Conservation (phyloP, 2,329 filamentous ascomycete genomes). For the Pseudogymnoascus sp. region DNA sequence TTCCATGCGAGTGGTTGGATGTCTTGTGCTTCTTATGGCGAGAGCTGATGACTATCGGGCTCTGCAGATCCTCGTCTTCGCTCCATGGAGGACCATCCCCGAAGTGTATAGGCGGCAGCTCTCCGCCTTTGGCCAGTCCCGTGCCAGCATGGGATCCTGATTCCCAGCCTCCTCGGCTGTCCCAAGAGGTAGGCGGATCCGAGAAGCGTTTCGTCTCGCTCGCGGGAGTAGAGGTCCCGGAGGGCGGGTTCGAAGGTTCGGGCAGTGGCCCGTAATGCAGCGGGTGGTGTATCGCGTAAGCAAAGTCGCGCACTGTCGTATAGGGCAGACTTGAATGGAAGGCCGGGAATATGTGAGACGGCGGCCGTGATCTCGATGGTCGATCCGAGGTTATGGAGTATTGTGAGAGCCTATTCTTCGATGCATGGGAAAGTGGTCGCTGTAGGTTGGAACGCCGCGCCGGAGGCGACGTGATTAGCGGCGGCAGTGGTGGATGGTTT, state of each 20-base stretch:
- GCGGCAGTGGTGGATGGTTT: constrained; percentile 47
- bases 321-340: constrained; percentile 83
- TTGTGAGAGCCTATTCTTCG: constrained; percentile 75
- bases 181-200: constrained; percentile 71
- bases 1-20: constrained; percentile 42
- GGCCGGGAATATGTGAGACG: constrained; percentile 72
- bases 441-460: constrained; percentile 52
- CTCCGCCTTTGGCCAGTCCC: constrained; percentile 55
- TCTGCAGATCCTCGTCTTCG: constrained; percentile 91
- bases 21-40: constrained; percentile 83
- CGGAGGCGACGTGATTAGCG: constrained; percentile 49
- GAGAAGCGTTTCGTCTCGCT: constrained; percentile 74
- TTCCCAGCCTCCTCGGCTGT: constrained; percentile 57
- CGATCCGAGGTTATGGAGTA: constrained; percentile 64
- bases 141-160: constrained; percentile 33
- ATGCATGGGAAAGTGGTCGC: constrained; percentile 67
- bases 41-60: constrained; percentile 75
- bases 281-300: constrained; percentile 74
- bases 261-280: constrained; percentile 91
- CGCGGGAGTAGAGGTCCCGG: constrained; percentile 74
- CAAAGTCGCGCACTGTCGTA: constrained; percentile 91
- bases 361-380: constrained; percentile 65
- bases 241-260: constrained; percentile 61
- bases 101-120: constrained; percentile 75
- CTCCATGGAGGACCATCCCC: constrained; percentile 88